phyloP scores from a whole-genome alignment of 106 monocot species.

The Platanthera guangdongensis region DNA sequence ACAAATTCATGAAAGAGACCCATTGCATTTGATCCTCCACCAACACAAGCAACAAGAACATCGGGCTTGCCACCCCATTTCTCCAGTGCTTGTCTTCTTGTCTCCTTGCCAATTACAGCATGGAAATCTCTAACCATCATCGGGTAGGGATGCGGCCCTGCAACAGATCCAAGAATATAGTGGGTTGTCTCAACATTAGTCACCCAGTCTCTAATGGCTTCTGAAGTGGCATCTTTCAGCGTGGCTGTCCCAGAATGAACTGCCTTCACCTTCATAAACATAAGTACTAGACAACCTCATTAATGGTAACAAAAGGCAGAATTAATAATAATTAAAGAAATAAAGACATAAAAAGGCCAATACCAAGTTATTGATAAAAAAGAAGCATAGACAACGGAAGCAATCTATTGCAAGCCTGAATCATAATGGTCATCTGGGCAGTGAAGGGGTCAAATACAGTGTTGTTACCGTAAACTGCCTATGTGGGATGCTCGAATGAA shows the following conservation, averaged over 20 bases:
- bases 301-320: not conserved
- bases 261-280: slow-evolving; percentile 33
- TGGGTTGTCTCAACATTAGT: slow-evolving; percentile 75
- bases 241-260: slow-evolving; percentile 74
- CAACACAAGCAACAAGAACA: slow-evolving; percentile 68
- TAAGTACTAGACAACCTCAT: not conserved
- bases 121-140: slow-evolving; percentile 84
- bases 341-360: not conserved
- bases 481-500: no score
- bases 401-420: no score
- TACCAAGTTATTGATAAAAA: not conserved
- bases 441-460: no score
- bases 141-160: slow-evolving; percentile 72
- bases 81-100: slow-evolving; percentile 62
- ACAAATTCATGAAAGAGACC: slow-evolving; percentile 83
- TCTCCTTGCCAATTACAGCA: slow-evolving; percentile 72
- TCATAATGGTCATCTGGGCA: no score
- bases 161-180: slow-evolving; percentile 71
- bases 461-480: no score
- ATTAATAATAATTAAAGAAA: not conserved
- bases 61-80: slow-evolving; percentile 78
- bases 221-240: slow-evolving; percentile 68
- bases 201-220: slow-evolving; percentile 75
- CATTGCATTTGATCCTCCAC: slow-evolving; percentile 79
- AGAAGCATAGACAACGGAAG: no score